Conservation (phyloP, 768 basidiomycete genomes). For the Gloeophyllum trabeum region DNA sequence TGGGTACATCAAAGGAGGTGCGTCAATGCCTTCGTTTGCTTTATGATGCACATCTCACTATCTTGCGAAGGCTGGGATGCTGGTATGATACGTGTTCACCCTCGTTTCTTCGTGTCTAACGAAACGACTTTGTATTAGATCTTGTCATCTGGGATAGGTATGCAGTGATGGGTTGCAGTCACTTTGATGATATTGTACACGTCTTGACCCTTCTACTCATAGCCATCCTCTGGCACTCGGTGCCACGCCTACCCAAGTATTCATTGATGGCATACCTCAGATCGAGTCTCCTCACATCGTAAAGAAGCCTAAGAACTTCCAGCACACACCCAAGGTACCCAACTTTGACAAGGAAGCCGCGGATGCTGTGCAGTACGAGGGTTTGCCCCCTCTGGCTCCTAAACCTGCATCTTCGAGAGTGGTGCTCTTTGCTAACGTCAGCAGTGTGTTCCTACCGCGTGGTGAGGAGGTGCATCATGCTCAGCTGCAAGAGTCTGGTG, state of each 20-base stretch:
- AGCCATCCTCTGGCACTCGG: slow-evolving; percentile 71
- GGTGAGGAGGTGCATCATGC: slow-evolving; percentile 5
- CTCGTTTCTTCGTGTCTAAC: no score
- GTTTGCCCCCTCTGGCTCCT: slow-evolving; percentile 55
- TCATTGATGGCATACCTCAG: slow-evolving; percentile 77
- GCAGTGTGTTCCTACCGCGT: slow-evolving; percentile 20
- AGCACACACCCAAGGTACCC: slow-evolving; percentile 39
- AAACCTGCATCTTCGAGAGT: slow-evolving; percentile 17
- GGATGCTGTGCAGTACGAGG: slow-evolving; percentile 47
- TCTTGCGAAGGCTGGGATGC: slow-evolving; percentile 53
- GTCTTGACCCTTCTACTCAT: slow-evolving; percentile 24
- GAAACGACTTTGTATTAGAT: no score
- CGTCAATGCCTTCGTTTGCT: slow-evolving; percentile 1
- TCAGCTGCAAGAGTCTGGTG: slow-evolving; percentile 10
- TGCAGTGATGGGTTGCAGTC: background rate
- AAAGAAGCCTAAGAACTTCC: slow-evolving; percentile 35
- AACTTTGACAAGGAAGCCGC: slow-evolving; percentile 50
- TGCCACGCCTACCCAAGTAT: slow-evolving; percentile 73
- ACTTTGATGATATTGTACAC: background rate
- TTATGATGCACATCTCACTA: background rate
- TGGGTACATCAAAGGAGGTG: slow-evolving; percentile 56
- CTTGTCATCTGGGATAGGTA: slow-evolving; percentile 22
- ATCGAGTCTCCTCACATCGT: slow-evolving; percentile 22
- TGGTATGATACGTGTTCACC: no score
- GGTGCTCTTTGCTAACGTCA: slow-evolving; percentile 46